A percentile compares a stretch with the other conserved stretches of the same genome.
Conservation (phyloP, 2,329 filamentous ascomycete genomes). For the Aspergillus costaricaensis region DNA sequence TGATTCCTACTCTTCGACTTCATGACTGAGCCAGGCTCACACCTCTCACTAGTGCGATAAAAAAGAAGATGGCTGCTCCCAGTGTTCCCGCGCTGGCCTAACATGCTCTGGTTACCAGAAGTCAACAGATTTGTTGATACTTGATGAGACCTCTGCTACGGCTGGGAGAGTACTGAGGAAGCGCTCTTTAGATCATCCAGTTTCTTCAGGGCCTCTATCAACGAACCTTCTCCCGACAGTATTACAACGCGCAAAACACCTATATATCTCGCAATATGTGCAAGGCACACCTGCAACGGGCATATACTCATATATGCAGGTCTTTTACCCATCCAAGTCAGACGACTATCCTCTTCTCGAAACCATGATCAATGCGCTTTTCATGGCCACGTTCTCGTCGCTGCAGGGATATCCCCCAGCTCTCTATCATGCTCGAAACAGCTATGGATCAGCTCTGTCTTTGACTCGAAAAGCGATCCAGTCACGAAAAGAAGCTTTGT, state of each 20-base stretch:
- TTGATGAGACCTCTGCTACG: conserved; percentile 2
- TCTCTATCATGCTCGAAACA: conserved; percentile 5
- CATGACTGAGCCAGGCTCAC: neutral
- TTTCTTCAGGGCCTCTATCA: neutral
- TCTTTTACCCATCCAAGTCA: conserved; percentile 1
- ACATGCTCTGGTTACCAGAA: conserved; percentile 1
- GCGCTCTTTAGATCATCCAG: neutral
- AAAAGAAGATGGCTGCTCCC: conserved; percentile 6
- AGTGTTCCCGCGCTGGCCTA: conserved; percentile 1
- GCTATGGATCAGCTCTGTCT: conserved; percentile 5
- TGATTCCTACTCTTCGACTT: neutral
- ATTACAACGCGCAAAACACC: neutral
- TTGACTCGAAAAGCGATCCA: conserved; percentile 5
- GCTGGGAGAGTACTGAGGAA: neutral
- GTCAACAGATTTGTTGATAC: conserved; percentile 3
- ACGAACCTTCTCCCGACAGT: neutral
- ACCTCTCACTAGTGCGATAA: conserved; percentile 6
- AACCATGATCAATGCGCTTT: neutral
- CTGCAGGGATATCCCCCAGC: neutral
- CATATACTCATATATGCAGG: conserved; percentile 5
- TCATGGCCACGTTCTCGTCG: conserved; percentile 6
- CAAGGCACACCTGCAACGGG: neutral
- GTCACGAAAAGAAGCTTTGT: neutral
- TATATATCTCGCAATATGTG: conserved; percentile 10
- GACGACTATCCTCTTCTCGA: neutral